Evolutionary conservation across 495 filamentous ascomycete genomes (phyloP).

Genomic region (Cudoniella acicularis): DNA sequence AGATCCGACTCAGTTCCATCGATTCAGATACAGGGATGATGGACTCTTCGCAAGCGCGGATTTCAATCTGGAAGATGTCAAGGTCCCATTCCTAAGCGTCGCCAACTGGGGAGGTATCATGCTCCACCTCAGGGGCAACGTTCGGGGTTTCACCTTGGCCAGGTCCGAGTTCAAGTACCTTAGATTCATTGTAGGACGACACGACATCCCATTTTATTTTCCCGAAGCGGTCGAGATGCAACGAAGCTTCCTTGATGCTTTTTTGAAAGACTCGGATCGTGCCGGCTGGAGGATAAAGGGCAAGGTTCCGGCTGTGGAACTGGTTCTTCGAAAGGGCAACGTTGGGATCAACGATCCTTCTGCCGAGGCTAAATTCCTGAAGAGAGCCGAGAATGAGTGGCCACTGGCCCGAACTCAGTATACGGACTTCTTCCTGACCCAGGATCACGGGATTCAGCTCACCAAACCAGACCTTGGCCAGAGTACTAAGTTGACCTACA

Average conservation of each 20-base stretch:
- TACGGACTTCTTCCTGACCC: slow-evolving; percentile 39
- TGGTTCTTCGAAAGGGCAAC: slow-evolving; percentile 57
- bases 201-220: slow-evolving; percentile 71
- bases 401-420: slow-evolving; percentile 58
- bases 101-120: slow-evolving; percentile 60
- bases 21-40: slow-evolving; percentile 49
- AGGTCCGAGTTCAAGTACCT: slow-evolving; percentile 61
- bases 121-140: slow-evolving; percentile 62
- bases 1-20: slow-evolving; percentile 60
- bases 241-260: slow-evolving; percentile 61
- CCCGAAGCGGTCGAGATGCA: slow-evolving; percentile 60
- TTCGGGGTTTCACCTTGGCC: slow-evolving; percentile 57
- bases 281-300: slow-evolving; percentile 55
- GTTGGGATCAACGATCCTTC: slow-evolving; percentile 57
- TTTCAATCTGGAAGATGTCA: slow-evolving; percentile 55
- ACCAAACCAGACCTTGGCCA: neutral
- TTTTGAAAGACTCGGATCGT: slow-evolving; percentile 60
- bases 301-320: slow-evolving; percentile 49
- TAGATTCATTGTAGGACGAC: slow-evolving; percentile 62
- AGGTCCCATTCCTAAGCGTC: slow-evolving; percentile 56
- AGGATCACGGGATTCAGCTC: neutral
- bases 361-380: slow-evolving; percentile 44
- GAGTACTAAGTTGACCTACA: slow-evolving; percentile 2
- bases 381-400: slow-evolving; percentile 55
- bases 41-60: slow-evolving; percentile 58